phyloP scores from a whole-genome alignment of 305 asterid genomes.

The Withania somnifera region DNA sequence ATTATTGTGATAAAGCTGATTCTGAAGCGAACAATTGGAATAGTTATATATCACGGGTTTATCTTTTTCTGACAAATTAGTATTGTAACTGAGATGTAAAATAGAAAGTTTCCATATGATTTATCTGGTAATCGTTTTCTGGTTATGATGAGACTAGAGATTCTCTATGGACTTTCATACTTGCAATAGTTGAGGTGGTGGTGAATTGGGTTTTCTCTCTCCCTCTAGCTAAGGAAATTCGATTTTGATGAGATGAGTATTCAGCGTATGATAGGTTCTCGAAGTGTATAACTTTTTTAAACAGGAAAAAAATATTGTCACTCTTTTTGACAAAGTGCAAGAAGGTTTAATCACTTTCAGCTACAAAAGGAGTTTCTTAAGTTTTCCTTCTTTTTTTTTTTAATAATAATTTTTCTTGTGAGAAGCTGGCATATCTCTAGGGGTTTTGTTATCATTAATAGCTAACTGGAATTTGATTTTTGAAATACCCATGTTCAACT shows the following conservation, averaged over 20 bases:
- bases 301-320: background rate
- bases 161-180: background rate
- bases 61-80: background rate
- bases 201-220: background rate
- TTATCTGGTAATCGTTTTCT: background rate
- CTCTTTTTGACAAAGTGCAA: background rate
- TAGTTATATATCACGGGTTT: background rate
- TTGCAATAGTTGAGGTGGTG: background rate
- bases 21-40: background rate
- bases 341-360: background rate
- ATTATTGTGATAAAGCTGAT: background rate
- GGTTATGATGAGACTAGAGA: background rate
- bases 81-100: background rate
- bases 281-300: background rate
- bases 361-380: background rate
- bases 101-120: background rate
- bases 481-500: background rate
- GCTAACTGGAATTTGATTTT: too few species aligned
- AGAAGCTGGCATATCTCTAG: background rate
- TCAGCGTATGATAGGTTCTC: background rate
- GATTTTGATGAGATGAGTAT: background rate
- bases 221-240: background rate
- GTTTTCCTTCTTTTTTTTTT: background rate
- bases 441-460: background rate
- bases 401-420: background rate